Evolutionary conservation across 495 filamentous ascomycete species (phyloP).

Genomic region (Friedmanniomyces simplex): DNA sequence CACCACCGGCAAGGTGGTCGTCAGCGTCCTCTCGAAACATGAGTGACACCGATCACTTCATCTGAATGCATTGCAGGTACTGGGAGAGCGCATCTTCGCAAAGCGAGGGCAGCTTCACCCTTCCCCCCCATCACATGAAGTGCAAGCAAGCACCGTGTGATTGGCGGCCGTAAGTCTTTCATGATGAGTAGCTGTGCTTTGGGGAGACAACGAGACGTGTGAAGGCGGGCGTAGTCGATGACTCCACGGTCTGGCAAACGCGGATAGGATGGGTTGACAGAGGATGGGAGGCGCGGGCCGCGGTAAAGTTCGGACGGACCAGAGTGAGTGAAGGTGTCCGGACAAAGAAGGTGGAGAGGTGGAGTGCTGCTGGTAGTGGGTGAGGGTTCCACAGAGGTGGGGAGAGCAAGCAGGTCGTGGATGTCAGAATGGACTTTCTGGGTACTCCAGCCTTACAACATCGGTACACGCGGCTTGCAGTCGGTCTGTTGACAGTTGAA

Average conservation of each 20-base stretch:
- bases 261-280: background rate
- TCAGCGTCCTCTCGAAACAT: conserved; percentile 1
- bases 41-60: background rate
- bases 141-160: background rate
- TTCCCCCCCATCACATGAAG: background rate
- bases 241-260: background rate
- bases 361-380: background rate
- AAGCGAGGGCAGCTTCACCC: too few relatives aligned
- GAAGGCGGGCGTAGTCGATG: background rate
- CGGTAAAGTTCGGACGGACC: background rate
- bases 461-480: too few relatives aligned
- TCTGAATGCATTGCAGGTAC: too few relatives aligned
- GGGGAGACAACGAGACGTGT: background rate
- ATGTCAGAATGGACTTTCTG: too few relatives aligned
- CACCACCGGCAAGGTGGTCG: background rate
- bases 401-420: background rate
- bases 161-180: background rate
- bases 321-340: background rate
- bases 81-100: too few relatives aligned
- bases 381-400: background rate
- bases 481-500: too few relatives aligned
- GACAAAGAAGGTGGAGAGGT: background rate
- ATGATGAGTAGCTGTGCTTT: background rate
- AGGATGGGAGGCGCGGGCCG: background rate
- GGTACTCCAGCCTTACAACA: too few relatives aligned